Base-by-base conservation (phyloP, 768 basidiomycete genomes). In the Boletus pseudo-olivaceus region DNA sequence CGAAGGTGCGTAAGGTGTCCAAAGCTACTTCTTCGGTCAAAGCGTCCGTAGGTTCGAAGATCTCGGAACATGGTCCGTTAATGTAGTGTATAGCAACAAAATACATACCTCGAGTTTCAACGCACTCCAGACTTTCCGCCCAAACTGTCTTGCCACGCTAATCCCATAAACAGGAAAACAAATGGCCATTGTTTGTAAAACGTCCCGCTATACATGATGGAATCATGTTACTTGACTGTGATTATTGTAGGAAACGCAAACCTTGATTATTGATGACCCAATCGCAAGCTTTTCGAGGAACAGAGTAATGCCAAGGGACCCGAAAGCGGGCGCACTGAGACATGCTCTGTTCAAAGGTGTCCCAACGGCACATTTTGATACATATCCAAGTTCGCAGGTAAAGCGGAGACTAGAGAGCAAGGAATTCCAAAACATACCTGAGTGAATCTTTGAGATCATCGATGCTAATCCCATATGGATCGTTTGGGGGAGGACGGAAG, bases 271-370 rank as follows among this genome's bases (percentile, higher is more conserved):
- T 5, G 89, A 87, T 3, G 88, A 86, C 5, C 89, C 88, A 3
- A 90, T 87, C 1, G 84, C 79, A 38, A 98, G 79, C 70, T 98
- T 99, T 63, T 99, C 97, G 41, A 97, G 68, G 67, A 97, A 93
- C 2, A 98, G 76, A 6, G 92, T 88, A 33, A 95, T 81, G 1
- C 93, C 94, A 56, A 93, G 75, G 5, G 81, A 80, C 0, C 93
- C 95, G 63, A 98, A 96, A 27, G 77, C 72, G 0, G 89, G 88
- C 0, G 93, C 88, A 54, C 77, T 79, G 47, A 99, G 73, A 67
- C 92, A 95, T 67, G 47, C 89, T 89, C 64, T 48, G 47, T 40
- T 47, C 47, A 14, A n/a, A 42, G 42, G 33, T 12, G 17, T 10
- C 29, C 32, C 26, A 26, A 20, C 20, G 10, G 10, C 14, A 20